Evolutionary conservation across 495 filamentous ascomycete species (phyloP).

Genomic region (Cenococcum geophilum): DNA sequence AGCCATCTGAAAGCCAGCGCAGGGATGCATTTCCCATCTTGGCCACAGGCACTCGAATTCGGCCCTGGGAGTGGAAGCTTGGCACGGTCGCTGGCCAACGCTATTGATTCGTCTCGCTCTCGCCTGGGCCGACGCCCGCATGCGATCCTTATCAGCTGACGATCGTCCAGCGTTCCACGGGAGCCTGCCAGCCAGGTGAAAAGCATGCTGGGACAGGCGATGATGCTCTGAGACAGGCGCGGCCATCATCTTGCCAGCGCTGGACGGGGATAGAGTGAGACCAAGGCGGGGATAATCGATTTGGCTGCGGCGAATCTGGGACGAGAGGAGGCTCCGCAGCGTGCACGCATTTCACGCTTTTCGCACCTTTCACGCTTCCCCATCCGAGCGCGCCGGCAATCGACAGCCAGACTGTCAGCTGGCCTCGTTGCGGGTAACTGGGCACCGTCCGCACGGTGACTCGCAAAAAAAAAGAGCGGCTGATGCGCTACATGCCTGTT

Average conservation of each 20-base stretch:
- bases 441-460: too few relatives aligned
- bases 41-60: background rate
- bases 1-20: background rate
- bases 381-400: conserved; percentile 21
- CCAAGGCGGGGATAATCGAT: background rate
- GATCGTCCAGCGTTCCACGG: too few relatives aligned
- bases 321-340: conserved; percentile 22
- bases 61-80: background rate
- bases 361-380: conserved; percentile 10
- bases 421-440: too few relatives aligned
- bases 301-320: conserved; percentile 1
- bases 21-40: background rate
- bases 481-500: background rate
- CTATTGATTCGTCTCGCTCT: background rate
- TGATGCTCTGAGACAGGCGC: background rate
- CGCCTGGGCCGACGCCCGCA: too few relatives aligned
- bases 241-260: background rate
- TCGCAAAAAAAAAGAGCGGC: background rate
- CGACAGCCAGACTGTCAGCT: background rate
- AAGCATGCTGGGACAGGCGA: background rate
- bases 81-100: background rate
- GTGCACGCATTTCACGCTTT: background rate
- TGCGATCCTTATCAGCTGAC: too few relatives aligned
- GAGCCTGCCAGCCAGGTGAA: too few relatives aligned
- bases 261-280: background rate